Evolutionary conservation across 805 yeast species (phyloP), one percentile per base, ranked within the genome.

Genomic region (Ogataea ramenticola): DNA sequence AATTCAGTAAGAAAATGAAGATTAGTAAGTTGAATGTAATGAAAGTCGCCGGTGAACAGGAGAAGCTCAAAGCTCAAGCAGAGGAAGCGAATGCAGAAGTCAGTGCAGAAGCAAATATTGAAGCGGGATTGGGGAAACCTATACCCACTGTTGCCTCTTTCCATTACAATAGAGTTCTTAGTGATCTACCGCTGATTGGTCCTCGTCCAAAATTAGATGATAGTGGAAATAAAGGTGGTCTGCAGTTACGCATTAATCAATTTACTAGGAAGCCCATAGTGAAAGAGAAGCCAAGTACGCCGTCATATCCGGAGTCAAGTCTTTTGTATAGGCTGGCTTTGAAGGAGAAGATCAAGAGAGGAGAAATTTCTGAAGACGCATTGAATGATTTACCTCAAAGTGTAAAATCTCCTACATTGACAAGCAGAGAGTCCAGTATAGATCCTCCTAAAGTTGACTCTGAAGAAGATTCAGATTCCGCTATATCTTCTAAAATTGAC

Each of bases 1-100:
- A 42, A 22, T 47, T 53, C 26, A 40, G 46, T 42, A 48, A 43
- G 36, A 32, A 36, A 27, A 16, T 46, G 20, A 39, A 31, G 15
- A 20, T 39, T 14, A 39, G 19, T 16, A 37, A 16, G 22, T 17
- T 21, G n/a, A 37, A 27, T 37, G 21, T 26, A n/a, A 3, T 9
- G 24, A 16, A 26, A 16, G 15, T 19, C 8, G 40, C 7, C 3
- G 16, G 19, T 17, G 16, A 37, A 17, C 20, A 37, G 20, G 20
- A 32, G 17, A n/a, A 7, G 4, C 35, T 32, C 12, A 29, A 29
- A 29, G n/a, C n/a, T 10, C 12, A 8, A 11, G 32, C 32, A 8
- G 32, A 29, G 12, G 32, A 29, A 5, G n/a, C n/a, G 4, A 29
- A 29, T 29, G 32, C 12, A 14, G n/a, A 29, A 14, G 32, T 14